Evolutionary conservation across 495 filamentous ascomycete genomes (phyloP).

Genomic region (Gamarada debralockiae): DNA sequence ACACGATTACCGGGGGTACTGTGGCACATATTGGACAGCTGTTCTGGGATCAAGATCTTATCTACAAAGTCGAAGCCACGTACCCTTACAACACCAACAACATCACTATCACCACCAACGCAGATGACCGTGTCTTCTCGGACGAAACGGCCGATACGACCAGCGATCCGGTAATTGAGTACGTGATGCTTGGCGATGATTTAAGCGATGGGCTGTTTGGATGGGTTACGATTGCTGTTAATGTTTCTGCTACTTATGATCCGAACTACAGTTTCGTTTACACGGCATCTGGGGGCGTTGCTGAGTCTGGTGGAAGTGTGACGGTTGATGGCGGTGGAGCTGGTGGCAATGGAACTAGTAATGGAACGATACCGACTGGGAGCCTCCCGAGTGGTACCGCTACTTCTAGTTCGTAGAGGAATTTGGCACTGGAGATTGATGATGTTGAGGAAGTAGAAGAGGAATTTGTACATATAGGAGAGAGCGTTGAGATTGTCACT

Average conservation of each 20-base stretch:
- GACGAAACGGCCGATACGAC: constrained; percentile 40
- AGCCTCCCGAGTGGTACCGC: not conserved
- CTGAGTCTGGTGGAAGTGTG: not conserved
- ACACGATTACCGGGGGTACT: constrained; percentile 41
- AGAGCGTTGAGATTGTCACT: too few species aligned
- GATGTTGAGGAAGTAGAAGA: too few species aligned
- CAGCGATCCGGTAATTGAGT: constrained; percentile 54
- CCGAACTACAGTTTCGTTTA: constrained; percentile 14
- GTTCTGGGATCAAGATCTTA: constrained; percentile 56
- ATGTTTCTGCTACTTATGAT: constrained; percentile 31
- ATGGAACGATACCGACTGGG: constrained; percentile 7
- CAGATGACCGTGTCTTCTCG: constrained; percentile 44
- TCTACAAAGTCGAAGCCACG: constrained; percentile 37
- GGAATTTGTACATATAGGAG: too few species aligned
- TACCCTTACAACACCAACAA: constrained; percentile 52
- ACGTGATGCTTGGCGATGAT: constrained; percentile 46
- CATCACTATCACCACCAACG: constrained; percentile 42
- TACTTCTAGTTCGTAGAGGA: not conserved
- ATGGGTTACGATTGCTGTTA: constrained; percentile 52
- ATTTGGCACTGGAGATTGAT: too few species aligned
- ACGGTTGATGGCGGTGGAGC: not conserved
- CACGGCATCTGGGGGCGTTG: constrained; percentile 10
- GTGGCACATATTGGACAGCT: constrained; percentile 56
- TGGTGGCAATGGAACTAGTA: not conserved
- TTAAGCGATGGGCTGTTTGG: constrained; percentile 47